phyloP scores from a whole-genome alignment of 139 green algal genomes.

The Parachlorella kessleri region DNA sequence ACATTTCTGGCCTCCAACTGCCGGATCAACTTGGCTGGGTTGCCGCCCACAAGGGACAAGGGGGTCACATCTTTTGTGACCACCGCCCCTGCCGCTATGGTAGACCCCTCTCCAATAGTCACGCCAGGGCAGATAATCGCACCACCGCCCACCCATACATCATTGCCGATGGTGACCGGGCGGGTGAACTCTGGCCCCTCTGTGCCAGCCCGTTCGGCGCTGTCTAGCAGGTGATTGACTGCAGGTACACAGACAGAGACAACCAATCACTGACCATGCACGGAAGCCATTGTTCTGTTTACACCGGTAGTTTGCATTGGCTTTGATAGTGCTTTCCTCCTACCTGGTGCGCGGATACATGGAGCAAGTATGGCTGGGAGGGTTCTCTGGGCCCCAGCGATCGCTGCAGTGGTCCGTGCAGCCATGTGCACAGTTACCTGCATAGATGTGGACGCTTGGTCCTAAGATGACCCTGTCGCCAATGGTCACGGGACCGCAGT shows the following conservation, averaged over 20 bases:
- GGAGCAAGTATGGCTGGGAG: no score
- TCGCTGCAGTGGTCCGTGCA: no score
- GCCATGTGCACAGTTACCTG: no score
- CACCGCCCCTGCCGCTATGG: not conserved
- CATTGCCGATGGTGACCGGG: not conserved
- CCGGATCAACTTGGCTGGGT: not conserved
- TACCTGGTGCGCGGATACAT: no score
- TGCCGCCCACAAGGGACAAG: not conserved
- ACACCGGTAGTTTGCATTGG: no score
- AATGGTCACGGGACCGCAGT: not conserved
- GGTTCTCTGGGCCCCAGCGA: no score
- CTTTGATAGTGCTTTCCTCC: no score
- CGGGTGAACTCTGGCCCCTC: not conserved
- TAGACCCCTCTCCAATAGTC: not conserved
- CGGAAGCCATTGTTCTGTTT: no score
- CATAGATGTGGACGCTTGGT: not conserved
- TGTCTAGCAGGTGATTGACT: not conserved
- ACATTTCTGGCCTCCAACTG: no score
- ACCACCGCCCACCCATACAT: not conserved
- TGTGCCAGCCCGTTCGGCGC: not conserved
- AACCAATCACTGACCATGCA: no score
- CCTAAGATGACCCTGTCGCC: not conserved
- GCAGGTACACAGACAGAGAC: no score
- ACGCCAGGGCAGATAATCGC: not conserved
- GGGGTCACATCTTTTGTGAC: not conserved